A percentile compares a stretch with the other conserved stretches of the same genome.
These are phyloP conservation scores for Eucalyptus victrix DNA, from an alignment of 345 rosid genomes.

Conservation along the genomic window DNA sequence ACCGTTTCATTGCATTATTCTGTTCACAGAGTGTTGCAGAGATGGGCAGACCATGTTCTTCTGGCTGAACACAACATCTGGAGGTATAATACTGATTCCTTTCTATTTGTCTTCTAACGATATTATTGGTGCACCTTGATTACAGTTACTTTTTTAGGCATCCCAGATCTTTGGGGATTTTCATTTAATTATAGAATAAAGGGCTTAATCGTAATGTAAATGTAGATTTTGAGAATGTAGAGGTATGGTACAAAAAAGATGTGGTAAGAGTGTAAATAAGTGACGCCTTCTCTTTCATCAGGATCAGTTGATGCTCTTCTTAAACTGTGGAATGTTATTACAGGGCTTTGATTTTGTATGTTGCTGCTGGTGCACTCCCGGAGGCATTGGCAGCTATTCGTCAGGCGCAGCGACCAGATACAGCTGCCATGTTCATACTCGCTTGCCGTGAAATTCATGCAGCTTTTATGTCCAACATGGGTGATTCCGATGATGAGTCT, in stretches of 20 bases:
- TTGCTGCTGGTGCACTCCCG: conserved; percentile 85
- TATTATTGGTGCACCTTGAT: background rate
- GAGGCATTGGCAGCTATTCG: conserved; percentile 84
- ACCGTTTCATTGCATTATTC: background rate
- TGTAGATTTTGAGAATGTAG: background rate
- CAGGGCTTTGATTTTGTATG: conserved; percentile 86
- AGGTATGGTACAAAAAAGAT: background rate
- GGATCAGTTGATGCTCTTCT: background rate
- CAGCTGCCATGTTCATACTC: conserved; percentile 90
- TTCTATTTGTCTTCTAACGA: background rate
- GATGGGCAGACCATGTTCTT: conserved; percentile 92
- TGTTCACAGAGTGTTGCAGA: conserved; percentile 50
- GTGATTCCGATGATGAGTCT: conserved; percentile 29
- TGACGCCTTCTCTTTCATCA: background rate
- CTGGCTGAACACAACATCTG: conserved; percentile 76
- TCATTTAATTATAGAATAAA: background rate
- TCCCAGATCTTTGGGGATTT: background rate
- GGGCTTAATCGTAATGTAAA: background rate
- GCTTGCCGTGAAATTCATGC: conserved; percentile 76
- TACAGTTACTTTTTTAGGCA: background rate
- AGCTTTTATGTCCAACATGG: conserved; percentile 23
- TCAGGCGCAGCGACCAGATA: conserved; percentile 77
- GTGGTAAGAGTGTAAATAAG: background rate
- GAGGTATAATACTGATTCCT: conserved; percentile 36
- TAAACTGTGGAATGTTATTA: background rate